phyloP scores from a whole-genome alignment of 2,329 filamentous ascomycete genomes.

The Colletotrichum salicis region DNA sequence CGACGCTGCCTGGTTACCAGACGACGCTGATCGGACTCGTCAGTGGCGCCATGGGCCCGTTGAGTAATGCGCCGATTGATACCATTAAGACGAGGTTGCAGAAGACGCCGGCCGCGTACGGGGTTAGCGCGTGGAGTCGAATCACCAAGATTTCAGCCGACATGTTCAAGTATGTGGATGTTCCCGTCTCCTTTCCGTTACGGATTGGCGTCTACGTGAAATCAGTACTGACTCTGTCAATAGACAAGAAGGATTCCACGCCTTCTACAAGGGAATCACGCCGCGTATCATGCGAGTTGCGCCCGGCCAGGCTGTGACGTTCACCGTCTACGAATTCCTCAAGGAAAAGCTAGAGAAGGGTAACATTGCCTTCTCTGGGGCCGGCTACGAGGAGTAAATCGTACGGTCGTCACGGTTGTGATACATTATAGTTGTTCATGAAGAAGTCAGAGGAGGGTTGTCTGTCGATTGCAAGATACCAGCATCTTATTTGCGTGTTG shows the following conservation, averaged over 20 bases:
- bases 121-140: constrained; percentile 81
- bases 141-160: constrained; percentile 82
- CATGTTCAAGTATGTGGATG: constrained; percentile 77
- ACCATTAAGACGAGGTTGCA: constrained; percentile 98
- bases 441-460: background rate
- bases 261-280: constrained; percentile 99
- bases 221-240: constrained; percentile 32
- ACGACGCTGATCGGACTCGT: constrained; percentile 92
- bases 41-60: constrained; percentile 91
- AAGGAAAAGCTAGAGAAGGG: constrained; percentile 78
- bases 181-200: background rate
- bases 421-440: background rate
- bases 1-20: constrained; percentile 84
- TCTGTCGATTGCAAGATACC: constrained; percentile 17
- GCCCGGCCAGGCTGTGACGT: constrained; percentile 86
- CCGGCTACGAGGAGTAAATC: constrained; percentile 73
- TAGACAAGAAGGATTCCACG: constrained; percentile 90
- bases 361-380: constrained; percentile 67
- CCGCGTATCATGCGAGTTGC: constrained; percentile 97
- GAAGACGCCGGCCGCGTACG: constrained; percentile 84
- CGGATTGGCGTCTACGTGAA: no score
- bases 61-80: constrained; percentile 97
- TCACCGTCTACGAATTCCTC: constrained; percentile 82
- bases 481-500: background rate
- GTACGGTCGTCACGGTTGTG: background rate